Evolutionary conservation across 129 eudicot species (phyloP).

Genomic region (Gnaphalium uliginosum): DNA sequence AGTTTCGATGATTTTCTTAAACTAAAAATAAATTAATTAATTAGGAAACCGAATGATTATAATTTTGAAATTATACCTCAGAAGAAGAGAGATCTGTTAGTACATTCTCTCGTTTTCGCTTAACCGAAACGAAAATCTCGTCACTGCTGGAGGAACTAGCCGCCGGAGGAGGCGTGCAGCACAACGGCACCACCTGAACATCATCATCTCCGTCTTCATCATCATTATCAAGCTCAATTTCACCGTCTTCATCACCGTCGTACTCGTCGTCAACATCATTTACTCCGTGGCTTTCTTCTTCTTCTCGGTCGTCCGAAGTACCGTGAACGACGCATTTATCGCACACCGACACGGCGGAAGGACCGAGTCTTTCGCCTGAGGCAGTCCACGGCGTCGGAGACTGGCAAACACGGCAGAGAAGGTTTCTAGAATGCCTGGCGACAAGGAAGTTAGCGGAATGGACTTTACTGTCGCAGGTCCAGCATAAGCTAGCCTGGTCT

Average conservation of each 20-base stretch:
- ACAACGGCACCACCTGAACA: constrained; percentile 61
- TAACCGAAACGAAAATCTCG: background rate
- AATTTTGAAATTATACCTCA: background rate
- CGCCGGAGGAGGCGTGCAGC: constrained; percentile 20
- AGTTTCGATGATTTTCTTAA: background rate
- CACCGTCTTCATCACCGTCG: constrained; percentile 36
- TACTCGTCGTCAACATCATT: constrained; percentile 32
- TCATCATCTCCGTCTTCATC: constrained; percentile 34
- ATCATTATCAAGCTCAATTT: constrained; percentile 27
- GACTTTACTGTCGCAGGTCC: constrained; percentile 72
- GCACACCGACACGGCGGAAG: constrained; percentile 53
- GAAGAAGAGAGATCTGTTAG: constrained; percentile 5
- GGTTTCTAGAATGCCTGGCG: constrained; percentile 52
- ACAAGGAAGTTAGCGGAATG: constrained; percentile 83
- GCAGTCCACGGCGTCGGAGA: constrained; percentile 60
- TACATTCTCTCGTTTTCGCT: constrained; percentile 17
- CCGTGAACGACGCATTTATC: constrained; percentile 39
- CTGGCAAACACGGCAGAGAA: constrained; percentile 66
- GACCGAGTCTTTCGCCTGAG: constrained; percentile 49
- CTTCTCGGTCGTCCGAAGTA: constrained; percentile 17
- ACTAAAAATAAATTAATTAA: background rate
- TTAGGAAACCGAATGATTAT: background rate
- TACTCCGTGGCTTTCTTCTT: constrained; percentile 6
- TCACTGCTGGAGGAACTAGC: constrained; percentile 10
- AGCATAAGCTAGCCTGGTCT: constrained; percentile 72